These are phyloP conservation scores for Puccinellia tenuiflora DNA, from an alignment of 176 grass and related monocot species.

Conservation along the genomic window DNA sequence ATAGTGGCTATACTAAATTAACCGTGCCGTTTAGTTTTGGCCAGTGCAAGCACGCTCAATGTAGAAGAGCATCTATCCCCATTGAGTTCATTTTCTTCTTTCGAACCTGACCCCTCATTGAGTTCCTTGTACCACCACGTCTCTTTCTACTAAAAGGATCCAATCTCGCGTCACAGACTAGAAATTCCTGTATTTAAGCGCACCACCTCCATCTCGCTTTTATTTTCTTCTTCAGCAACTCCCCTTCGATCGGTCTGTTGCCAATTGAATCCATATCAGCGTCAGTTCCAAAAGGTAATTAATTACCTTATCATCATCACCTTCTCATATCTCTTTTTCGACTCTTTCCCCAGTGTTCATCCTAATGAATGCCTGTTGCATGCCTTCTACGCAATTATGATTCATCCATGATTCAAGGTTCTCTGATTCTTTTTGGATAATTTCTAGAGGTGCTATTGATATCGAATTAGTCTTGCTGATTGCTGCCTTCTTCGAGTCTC, in stretches of 20 bases:
- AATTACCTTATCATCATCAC: not conserved
- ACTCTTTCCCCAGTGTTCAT: not conserved
- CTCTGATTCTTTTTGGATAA: not conserved
- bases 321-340: not conserved
- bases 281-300: conserved; percentile 29
- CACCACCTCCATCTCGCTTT: conserved; percentile 21
- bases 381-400: not conserved
- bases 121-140: conserved; percentile 40
- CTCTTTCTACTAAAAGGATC: conserved; percentile 50
- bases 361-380: not conserved
- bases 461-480: not conserved
- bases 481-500: not conserved
- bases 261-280: not conserved
- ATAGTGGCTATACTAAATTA: not conserved
- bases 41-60: not conserved
- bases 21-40: not conserved
- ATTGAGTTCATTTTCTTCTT: conserved; percentile 9
- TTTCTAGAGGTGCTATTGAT: not conserved
- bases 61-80: not conserved
- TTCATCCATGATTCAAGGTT: not conserved
- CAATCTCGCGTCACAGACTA: not conserved
- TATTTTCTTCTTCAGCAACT: conserved; percentile 15
- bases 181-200: conserved; percentile 29
- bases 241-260: not conserved
- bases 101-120: not conserved